These are phyloP conservation scores for Solanum chiquidenum DNA, from an alignment of 257 asterid genomes.

Conservation along the genomic window DNA sequence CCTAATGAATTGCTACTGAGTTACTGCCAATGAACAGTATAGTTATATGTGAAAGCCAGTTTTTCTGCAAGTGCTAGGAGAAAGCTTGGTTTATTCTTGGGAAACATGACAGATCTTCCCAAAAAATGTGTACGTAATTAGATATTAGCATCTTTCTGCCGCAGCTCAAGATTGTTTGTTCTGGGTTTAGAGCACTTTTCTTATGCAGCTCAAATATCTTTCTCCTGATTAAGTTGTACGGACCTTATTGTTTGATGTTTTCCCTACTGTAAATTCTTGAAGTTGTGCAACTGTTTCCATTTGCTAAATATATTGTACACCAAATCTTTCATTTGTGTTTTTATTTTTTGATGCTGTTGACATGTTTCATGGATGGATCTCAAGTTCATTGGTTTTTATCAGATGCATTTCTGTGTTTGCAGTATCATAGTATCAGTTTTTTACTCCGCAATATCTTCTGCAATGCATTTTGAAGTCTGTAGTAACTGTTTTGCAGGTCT, in stretches of 20 bases:
- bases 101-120: not conserved
- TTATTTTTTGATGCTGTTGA: not conserved
- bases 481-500: constrained; percentile 44
- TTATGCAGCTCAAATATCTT: not conserved
- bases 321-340: not conserved
- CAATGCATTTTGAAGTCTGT: not conserved
- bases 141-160: not conserved
- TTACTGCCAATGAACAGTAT: not conserved
- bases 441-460: not conserved
- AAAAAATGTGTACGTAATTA: not conserved
- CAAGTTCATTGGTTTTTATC: not conserved
- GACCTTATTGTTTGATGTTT: not conserved
- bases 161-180: not conserved
- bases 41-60: not conserved
- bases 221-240: not conserved
- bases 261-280: not conserved
- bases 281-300: not conserved
- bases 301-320: not conserved
- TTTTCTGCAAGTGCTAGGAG: not conserved
- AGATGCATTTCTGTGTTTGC: not conserved
- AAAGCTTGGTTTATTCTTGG: not conserved
- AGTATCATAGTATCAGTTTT: not conserved
- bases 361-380: not conserved
- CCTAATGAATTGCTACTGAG: not conserved
- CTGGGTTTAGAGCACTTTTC: not conserved